A percentile compares a stretch with the other conserved stretches of the same genome.
These are phyloP conservation scores for Alloteropsis angusta DNA, from an alignment of 202 grass and related monocot genomes.

Conservation along the genomic window DNA sequence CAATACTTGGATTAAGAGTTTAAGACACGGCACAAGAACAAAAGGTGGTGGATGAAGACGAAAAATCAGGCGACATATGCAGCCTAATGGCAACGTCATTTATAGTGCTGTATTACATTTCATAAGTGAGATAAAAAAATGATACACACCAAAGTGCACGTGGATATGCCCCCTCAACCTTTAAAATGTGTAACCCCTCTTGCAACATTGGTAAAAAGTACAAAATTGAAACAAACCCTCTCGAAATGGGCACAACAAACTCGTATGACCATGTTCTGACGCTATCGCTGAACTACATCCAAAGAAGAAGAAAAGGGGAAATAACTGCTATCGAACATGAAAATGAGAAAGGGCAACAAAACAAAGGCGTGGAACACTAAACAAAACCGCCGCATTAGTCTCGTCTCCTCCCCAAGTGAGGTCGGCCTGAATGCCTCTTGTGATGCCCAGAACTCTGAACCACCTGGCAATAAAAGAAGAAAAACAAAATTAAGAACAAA, in stretches of 20 bases:
- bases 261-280: background rate
- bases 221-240: background rate
- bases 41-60: background rate
- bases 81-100: background rate
- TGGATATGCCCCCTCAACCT: background rate
- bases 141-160: background rate
- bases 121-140: background rate
- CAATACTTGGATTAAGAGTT: background rate
- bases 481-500: background rate
- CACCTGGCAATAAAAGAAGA: constrained; percentile 4
- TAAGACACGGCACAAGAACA: background rate
- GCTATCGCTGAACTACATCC: background rate
- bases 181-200: background rate
- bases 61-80: background rate
- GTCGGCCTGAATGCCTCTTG: constrained; percentile 11
- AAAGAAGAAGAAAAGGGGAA: background rate
- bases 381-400: constrained; percentile 12
- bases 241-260: background rate
- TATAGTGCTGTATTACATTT: background rate
- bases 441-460: constrained; percentile 3
- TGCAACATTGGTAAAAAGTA: background rate
- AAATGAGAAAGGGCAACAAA: background rate
- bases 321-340: background rate
- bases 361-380: background rate
- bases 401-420: constrained; percentile 10